Base-by-base conservation (phyloP, 75 land plant genomes). In the Pinus albicaulis region DNA sequence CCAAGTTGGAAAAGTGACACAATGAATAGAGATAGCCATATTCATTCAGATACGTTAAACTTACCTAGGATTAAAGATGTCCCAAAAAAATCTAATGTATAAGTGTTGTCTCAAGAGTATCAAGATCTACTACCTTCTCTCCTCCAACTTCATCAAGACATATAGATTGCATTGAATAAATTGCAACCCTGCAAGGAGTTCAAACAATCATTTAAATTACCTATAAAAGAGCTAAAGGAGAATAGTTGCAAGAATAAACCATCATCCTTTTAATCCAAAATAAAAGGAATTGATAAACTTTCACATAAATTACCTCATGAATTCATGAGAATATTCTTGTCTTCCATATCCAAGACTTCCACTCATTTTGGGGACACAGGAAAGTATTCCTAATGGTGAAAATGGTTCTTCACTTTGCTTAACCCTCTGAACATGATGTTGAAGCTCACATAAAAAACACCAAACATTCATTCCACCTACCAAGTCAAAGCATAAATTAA, bases 291-390 rank as follows among this genome's bases (percentile, higher is more conserved):
- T 57, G 3, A 20, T 3, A 14, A 36, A 68, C 23, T 41, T n/a
- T 17, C 61, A 59, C 23, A 64, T 16, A 72, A 2, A 55, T 57
- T 55, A 96, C 99, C 99, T 90, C 98, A 96, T 92, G 44, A 96
- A 95, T 75, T 96, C 99, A 81, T 96, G 98, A 57, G 98, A 98
- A 87, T 96, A 98, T 74, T 96, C 99, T 75, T 96, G 98, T 20
- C 79, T 88, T 74, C 95, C 95, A 79, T 84, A 89, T 1, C 89
- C 93, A 76, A 96, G 88, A 85, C 92, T 86, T 55, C 89, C 89
- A 69, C 92, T 92, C 86, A 96, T 92, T 76, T 85, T 86, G 38
- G 89, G 86, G 14, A 94, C 85, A 3, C 92, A 76, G n/a, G 92
- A 90, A 26, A 96, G 84, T 62, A 95, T 89, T 62, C 82, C 87